Percentiles rank a stretch among this genome's conserved stretches.
phyloP scores from a whole-genome alignment of 116 monocot species.

The Trichopus zeylanicus region DNA sequence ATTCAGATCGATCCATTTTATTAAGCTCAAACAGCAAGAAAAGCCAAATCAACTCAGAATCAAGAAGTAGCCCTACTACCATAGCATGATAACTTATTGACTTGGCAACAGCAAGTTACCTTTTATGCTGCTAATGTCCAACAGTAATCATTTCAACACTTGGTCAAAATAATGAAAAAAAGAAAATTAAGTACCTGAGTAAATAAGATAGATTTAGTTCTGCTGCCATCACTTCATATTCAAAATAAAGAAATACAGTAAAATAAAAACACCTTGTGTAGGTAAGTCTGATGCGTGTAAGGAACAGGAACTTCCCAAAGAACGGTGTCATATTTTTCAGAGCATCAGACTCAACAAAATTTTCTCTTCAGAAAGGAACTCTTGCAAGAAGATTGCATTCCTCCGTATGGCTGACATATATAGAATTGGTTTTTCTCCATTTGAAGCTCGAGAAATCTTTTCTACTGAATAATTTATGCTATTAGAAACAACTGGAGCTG shows the following conservation, averaged over 20 bases:
- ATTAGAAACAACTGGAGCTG: conserved; percentile 8
- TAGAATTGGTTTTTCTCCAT: conserved; percentile 7
- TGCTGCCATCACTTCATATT: too few relatives aligned
- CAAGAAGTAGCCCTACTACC: too few relatives aligned
- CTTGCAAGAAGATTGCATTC: conserved; percentile 22
- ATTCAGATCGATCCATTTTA: conserved; percentile 94
- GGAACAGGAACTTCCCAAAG: conserved; percentile 42
- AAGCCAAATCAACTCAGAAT: not conserved
- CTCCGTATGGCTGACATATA: conserved; percentile 1
- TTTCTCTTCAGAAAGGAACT: conserved; percentile 51
- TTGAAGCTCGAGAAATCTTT: conserved; percentile 3
- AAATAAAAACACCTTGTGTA: not conserved
- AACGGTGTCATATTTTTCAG: conserved; percentile 68
- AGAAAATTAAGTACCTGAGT: too few relatives aligned
- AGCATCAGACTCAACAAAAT: conserved; percentile 45
- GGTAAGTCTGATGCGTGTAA: too few relatives aligned
- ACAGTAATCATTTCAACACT: too few relatives aligned
- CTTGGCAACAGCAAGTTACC: too few relatives aligned
- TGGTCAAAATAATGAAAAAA: too few relatives aligned
- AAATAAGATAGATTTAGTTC: too few relatives aligned
- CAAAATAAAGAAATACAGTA: not conserved
- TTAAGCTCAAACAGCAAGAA: conserved; percentile 70
- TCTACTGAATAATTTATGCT: not conserved
- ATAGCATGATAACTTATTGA: too few relatives aligned
- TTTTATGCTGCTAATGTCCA: too few relatives aligned